Conservation (phyloP, 345 rosid species). For the Citrus sinensis region DNA sequence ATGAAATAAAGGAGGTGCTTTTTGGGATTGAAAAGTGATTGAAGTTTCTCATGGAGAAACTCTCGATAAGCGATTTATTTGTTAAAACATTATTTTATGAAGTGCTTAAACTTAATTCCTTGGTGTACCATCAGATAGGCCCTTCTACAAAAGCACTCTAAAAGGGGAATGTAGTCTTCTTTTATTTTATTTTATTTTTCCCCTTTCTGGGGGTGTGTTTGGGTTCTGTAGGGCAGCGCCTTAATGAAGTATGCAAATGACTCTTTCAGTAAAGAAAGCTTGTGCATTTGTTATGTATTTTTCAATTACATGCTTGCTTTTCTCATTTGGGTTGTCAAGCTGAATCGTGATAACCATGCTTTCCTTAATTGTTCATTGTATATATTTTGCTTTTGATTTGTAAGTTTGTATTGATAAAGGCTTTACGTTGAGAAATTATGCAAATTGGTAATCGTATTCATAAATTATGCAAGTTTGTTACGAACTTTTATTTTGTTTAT, state of each 20-base stretch:
- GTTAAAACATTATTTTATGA: not conserved
- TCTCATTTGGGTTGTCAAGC: not conserved
- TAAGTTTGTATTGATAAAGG: not conserved
- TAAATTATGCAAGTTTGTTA: not conserved
- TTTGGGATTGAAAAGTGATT: not conserved
- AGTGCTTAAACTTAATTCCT: not conserved
- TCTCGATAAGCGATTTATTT: not conserved
- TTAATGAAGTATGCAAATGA: constrained; percentile 1
- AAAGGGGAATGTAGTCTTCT: not conserved
- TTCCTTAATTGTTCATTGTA: not conserved
- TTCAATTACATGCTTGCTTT: not conserved
- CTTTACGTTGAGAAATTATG: not conserved
- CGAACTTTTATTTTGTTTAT: not conserved
- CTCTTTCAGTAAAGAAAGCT: not conserved
- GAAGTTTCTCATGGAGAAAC: not conserved
- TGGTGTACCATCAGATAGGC: not conserved
- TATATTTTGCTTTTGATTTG: not conserved
- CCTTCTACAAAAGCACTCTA: not conserved
- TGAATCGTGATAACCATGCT: not conserved
- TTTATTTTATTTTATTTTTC: too few species aligned
- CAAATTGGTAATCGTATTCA: not conserved
- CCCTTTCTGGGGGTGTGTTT: too few species aligned
- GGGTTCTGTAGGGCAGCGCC: too few species aligned
- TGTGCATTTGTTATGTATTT: not conserved
- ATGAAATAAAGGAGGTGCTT: not conserved